phyloP scores from a whole-genome alignment of 768 basidiomycete species.

The Boletus sp. region DNA sequence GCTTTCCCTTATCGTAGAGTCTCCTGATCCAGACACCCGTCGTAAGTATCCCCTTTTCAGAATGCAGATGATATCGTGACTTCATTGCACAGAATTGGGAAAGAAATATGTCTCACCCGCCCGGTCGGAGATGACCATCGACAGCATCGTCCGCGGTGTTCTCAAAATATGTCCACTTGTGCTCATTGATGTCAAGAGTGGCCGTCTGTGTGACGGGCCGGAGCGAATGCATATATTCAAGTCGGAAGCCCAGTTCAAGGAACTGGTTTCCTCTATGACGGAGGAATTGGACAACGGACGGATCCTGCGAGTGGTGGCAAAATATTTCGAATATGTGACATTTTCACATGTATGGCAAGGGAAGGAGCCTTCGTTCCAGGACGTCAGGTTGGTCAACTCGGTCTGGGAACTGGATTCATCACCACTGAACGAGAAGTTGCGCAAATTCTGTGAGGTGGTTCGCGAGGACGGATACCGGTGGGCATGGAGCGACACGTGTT shows the following conservation, averaged over 20 bases:
- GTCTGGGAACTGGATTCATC: background rate
- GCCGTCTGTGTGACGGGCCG: background rate
- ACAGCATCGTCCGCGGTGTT: background rate
- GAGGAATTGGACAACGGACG: background rate
- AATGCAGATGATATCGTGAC: fast-evolving
- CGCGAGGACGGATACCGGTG: slow-evolving; percentile 6
- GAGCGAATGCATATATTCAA: background rate
- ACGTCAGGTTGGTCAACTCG: background rate
- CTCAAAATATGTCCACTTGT: background rate
- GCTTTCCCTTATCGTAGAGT: background rate
- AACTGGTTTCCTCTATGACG: background rate
- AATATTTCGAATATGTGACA: slow-evolving; percentile 3
- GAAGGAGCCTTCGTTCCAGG: background rate
- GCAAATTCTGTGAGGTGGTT: background rate
- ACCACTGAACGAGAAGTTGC: background rate
- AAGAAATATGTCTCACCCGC: background rate
- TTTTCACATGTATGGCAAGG: background rate
- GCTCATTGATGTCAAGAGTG: background rate
- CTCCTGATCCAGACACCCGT: background rate
- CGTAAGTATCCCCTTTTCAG: background rate
- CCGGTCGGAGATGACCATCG: background rate
- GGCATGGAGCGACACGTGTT: too few relatives aligned
- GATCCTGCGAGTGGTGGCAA: background rate
- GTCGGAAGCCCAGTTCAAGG: background rate
- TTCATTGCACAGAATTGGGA: background rate